A percentile compares a stretch with the other conserved stretches of the same genome.
Evolutionary conservation across 495 filamentous ascomycete genomes (phyloP).

Genomic region (Neurospora tetrasperma): DNA sequence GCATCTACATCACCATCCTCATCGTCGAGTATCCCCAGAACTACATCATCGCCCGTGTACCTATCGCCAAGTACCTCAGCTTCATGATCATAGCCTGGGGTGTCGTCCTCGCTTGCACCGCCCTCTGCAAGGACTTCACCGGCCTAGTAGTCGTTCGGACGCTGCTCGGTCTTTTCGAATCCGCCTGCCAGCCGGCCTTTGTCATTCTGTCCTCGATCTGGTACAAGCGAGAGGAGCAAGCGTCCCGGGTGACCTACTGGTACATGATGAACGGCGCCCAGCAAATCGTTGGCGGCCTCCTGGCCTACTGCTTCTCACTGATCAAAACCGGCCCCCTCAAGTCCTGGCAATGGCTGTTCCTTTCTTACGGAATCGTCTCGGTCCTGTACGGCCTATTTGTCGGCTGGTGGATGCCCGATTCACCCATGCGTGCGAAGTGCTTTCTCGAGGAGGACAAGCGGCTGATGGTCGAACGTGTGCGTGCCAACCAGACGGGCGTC

Average conservation of each 20-base stretch:
- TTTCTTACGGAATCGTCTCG: constrained; percentile 45
- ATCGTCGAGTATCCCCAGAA: constrained; percentile 46
- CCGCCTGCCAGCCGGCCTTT: constrained; percentile 51
- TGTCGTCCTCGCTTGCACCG: constrained; percentile 42
- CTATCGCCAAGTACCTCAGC: constrained; percentile 47
- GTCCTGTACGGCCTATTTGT: constrained; percentile 46
- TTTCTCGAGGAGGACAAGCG: constrained; percentile 46
- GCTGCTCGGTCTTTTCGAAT: constrained; percentile 59
- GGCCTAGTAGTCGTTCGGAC: constrained; percentile 48
- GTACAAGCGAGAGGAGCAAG: constrained; percentile 61
- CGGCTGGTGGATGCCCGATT: constrained; percentile 52
- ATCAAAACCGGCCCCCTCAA: constrained; percentile 35
- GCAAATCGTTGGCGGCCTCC: constrained; percentile 43
- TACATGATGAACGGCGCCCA: constrained; percentile 60
- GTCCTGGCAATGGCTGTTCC: constrained; percentile 44
- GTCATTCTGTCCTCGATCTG: constrained; percentile 60
- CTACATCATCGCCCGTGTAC: constrained; percentile 40
- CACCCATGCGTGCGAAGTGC: constrained; percentile 50
- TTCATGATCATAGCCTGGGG: constrained; percentile 57
- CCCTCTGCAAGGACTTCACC: constrained; percentile 47
- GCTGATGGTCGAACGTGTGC: constrained; percentile 48
- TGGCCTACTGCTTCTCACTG: constrained; percentile 47
- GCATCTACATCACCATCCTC: constrained; percentile 44
- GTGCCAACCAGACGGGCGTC: constrained; percentile 54
- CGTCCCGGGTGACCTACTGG: constrained; percentile 56